Percentiles rank a stretch among this genome's conserved stretches.
Evolutionary conservation across 2,329 filamentous ascomycete genomes (phyloP).

Genomic region (Ophiostoma quercus): DNA sequence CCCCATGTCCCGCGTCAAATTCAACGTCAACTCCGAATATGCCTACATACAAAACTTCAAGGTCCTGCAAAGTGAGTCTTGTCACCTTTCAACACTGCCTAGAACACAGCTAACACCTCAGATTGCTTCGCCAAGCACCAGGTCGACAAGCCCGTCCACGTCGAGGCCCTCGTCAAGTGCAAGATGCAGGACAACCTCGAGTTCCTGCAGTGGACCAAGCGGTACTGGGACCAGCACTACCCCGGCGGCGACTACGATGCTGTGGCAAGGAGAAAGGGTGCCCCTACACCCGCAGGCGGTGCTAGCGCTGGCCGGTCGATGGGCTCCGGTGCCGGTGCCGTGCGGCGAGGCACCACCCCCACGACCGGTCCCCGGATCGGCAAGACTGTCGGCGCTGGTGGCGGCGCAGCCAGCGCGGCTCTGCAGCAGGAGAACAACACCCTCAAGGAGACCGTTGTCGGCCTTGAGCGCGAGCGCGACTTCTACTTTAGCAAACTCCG

Average conservation of each 20-base stretch:
- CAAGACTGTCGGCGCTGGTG: conserved; percentile 43
- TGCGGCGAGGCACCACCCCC: conserved; percentile 56
- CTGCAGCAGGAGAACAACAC: conserved; percentile 80
- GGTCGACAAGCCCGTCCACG: conserved; percentile 84
- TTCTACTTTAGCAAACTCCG: conserved; percentile 99
- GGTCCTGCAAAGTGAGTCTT: conserved; percentile 77
- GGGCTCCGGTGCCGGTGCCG: conserved; percentile 43
- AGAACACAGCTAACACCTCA: conserved; percentile 35
- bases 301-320: conserved; percentile 38
- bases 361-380: conserved; percentile 49
- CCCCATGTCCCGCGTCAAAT: conserved; percentile 93
- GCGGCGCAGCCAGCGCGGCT: conserved; percentile 61
- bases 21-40: conserved; percentile 96
- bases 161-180: conserved; percentile 88
- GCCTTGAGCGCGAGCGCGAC: conserved; percentile 90
- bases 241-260: conserved; percentile 97
- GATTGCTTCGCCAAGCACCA: conserved; percentile 80
- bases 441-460: conserved; percentile 91
- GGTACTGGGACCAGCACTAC: conserved; percentile 97
- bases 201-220: conserved; percentile 95
- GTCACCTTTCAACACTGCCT: not conserved
- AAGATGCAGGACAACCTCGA: conserved; percentile 99
- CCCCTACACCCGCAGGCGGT: conserved; percentile 32
- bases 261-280: conserved; percentile 74
- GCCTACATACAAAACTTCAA: conserved; percentile 99